Evolutionary conservation across 495 filamentous ascomycete genomes (phyloP).

Genomic region (Aspergillus conjunctus): DNA sequence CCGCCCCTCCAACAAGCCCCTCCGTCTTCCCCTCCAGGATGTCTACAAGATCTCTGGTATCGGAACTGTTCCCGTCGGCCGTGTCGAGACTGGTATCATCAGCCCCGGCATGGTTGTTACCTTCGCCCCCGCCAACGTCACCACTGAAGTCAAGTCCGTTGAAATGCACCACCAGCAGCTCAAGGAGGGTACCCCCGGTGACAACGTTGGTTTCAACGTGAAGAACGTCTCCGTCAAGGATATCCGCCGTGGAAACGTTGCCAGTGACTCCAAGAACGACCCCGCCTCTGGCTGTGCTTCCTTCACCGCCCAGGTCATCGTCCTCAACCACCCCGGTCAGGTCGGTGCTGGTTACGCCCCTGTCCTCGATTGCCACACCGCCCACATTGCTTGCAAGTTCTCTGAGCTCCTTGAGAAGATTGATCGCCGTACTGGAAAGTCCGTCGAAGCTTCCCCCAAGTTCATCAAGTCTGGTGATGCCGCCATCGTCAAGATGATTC

Average conservation of each 20-base stretch:
- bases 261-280: constrained; percentile 99
- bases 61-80: constrained; percentile 98
- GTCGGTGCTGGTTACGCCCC: constrained; percentile 98
- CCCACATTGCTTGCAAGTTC: constrained; percentile 99
- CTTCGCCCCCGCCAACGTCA: constrained; percentile 91
- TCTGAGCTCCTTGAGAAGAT: constrained; percentile 98
- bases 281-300: constrained; percentile 83
- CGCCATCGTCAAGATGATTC: constrained; percentile 99
- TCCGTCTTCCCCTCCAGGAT: constrained; percentile 99
- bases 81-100: constrained; percentile 99
- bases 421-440: constrained; percentile 99
- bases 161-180: constrained; percentile 99
- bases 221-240: constrained; percentile 99
- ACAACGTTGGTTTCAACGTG: constrained; percentile 99
- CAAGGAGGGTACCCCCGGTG: constrained; percentile 90
- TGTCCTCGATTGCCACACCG: constrained; percentile 98
- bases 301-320: constrained; percentile 99
- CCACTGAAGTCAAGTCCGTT: constrained; percentile 99
- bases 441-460: constrained; percentile 86
- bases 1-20: constrained; percentile 85
- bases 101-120: constrained; percentile 94
- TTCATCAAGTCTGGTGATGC: constrained; percentile 99
- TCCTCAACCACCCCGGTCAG: constrained; percentile 99
- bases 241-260: constrained; percentile 99
- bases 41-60: constrained; percentile 99